phyloP scores from a whole-genome alignment of 805 yeast species.

The Priceomyces melissophilus region DNA sequence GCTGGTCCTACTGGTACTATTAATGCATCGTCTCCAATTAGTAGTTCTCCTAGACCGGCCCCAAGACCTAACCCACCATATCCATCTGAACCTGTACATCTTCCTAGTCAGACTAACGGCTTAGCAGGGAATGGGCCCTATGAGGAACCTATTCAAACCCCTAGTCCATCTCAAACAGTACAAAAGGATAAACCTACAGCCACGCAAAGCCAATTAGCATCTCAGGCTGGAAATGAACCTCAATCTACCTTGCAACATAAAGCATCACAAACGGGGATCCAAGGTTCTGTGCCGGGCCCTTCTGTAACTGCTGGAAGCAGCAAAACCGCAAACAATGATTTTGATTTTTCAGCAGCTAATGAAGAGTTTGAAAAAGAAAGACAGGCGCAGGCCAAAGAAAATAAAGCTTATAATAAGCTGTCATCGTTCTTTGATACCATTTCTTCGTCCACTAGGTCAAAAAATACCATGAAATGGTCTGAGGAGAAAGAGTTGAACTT shows the following conservation, averaged over 20 bases:
- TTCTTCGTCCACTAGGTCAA: conserved; percentile 60
- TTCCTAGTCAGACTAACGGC: conserved; percentile 6
- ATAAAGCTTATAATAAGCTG: conserved; percentile 60
- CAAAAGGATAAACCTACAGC: conserved; percentile 2
- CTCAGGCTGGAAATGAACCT: conserved; percentile 9
- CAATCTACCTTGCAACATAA: conserved; percentile 8
- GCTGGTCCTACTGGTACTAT: conserved; percentile 5
- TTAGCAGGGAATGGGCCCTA: not conserved
- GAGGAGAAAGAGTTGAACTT: conserved; percentile 70
- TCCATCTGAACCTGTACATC: too few species aligned
- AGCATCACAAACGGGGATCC: conserved; percentile 8
- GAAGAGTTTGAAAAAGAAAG: conserved; percentile 61
- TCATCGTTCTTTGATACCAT: conserved; percentile 88
- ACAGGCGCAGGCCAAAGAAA: conserved; percentile 30
- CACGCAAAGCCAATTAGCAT: conserved; percentile 5
- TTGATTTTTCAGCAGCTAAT: conserved; percentile 72
- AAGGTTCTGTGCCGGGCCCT: conserved; percentile 14
- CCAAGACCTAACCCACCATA: too few species aligned
- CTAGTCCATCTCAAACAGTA: conserved; percentile 6
- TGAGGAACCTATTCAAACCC: conserved; percentile 7
- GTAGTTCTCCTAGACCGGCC: too few species aligned
- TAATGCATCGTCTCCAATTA: conserved; percentile 2
- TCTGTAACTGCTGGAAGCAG: conserved; percentile 8
- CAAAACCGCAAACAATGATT: conserved; percentile 39
- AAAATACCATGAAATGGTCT: conserved; percentile 55